Evolutionary conservation across 768 basidiomycete genomes (phyloP).

Genomic region (Boletus subparvulus): DNA sequence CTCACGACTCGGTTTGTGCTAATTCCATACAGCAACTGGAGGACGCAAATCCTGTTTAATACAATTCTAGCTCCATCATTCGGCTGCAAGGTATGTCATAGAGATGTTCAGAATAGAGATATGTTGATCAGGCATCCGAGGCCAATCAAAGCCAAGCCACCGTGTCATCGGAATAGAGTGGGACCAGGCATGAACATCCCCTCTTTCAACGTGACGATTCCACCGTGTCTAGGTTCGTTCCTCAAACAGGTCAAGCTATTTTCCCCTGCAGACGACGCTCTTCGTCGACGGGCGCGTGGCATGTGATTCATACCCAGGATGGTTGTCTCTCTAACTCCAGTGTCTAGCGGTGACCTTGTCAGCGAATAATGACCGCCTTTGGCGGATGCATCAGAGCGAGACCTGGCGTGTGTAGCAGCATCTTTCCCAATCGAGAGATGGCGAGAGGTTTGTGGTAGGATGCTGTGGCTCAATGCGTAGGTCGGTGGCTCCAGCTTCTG

Average conservation of each 20-base stretch:
- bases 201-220: not conserved
- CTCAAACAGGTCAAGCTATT: constrained; percentile 13
- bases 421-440: constrained; percentile 3
- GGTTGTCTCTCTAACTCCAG: not conserved
- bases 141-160: not conserved
- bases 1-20: no score
- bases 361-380: constrained; percentile 14
- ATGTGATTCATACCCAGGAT: constrained; percentile 6
- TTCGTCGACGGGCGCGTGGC: constrained; percentile 34
- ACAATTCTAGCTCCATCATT: constrained; percentile 1
- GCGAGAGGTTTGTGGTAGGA: constrained; percentile 1
- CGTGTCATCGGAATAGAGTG: not conserved
- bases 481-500: constrained; percentile 55
- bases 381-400: constrained; percentile 23
- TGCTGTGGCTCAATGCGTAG: constrained; percentile 6
- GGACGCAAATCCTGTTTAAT: constrained; percentile 1
- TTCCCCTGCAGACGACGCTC: constrained; percentile 51
- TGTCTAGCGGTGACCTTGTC: constrained; percentile 13
- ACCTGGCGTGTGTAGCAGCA: constrained; percentile 16
- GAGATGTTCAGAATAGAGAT: not conserved
- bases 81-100: not conserved
- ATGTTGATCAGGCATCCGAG: not conserved
- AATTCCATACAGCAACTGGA: not conserved
- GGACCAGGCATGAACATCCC: not conserved
- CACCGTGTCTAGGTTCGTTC: not conserved